Percentiles rank a stretch among this genome's conserved stretches.
Evolutionary conservation across 1,284 basidiomycete genomes (phyloP).

Genomic region (Irpex lacteus): DNA sequence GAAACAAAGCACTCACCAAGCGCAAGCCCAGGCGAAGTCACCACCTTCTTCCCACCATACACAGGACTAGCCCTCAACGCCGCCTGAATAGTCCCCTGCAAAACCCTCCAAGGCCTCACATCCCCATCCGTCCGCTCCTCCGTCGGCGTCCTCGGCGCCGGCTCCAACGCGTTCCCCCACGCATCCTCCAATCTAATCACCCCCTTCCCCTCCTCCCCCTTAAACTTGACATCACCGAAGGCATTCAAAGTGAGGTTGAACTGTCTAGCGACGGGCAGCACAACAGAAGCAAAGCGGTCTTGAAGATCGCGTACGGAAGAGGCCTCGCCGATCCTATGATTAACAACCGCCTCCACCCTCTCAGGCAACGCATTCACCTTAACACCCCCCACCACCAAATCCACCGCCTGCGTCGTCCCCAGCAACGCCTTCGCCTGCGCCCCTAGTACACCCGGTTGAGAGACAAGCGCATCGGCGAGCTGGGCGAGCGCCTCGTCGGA

Average conservation of each 20-base stretch:
- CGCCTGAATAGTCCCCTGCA: slow-evolving; percentile 44
- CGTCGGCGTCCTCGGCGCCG: slow-evolving; percentile 52
- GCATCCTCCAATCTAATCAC: slow-evolving; percentile 38
- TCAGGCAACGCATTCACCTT: slow-evolving; percentile 59
- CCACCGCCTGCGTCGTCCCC: slow-evolving; percentile 70
- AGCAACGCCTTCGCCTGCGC: slow-evolving; percentile 34
- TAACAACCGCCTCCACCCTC: slow-evolving; percentile 47
- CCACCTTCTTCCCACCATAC: slow-evolving; percentile 10
- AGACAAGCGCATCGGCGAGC: slow-evolving; percentile 32
- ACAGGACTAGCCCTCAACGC: slow-evolving; percentile 28
- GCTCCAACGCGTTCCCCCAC: slow-evolving; percentile 45
- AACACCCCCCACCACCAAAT: slow-evolving; percentile 65
- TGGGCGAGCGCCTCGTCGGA: slow-evolving; percentile 33
- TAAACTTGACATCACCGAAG: slow-evolving; percentile 36
- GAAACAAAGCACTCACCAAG: not conserved
- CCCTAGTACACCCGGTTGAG: slow-evolving; percentile 11
- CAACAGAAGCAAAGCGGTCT: slow-evolving; percentile 35
- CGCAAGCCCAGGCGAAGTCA: slow-evolving; percentile 5
- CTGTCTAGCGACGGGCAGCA: slow-evolving; percentile 40
- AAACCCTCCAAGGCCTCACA: slow-evolving; percentile 40
- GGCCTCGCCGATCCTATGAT: slow-evolving; percentile 46
- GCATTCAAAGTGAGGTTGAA: slow-evolving; percentile 53
- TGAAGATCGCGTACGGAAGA: slow-evolving; percentile 44
- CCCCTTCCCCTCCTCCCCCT: slow-evolving; percentile 21
- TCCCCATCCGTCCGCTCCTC: slow-evolving; percentile 19